phyloP scores from a whole-genome alignment of 2,329 filamentous ascomycete species.

The Pseudonectria foliicola region DNA sequence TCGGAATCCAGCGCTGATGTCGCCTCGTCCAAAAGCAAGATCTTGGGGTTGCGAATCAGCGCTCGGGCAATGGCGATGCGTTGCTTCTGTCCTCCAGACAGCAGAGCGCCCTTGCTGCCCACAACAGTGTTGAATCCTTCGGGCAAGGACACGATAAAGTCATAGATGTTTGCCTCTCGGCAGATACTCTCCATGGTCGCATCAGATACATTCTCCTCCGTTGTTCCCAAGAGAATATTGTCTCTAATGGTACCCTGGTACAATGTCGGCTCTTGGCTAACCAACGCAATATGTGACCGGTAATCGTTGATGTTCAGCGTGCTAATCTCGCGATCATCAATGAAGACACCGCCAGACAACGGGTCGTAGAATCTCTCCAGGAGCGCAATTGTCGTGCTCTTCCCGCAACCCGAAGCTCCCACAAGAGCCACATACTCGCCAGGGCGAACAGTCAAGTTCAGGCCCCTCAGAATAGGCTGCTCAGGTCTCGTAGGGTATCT shows the following conservation, averaged over 20 bases:
- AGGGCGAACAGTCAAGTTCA: constrained; percentile 66
- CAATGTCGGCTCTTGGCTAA: constrained; percentile 88
- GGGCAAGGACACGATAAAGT: constrained; percentile 79
- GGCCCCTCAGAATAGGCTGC: constrained; percentile 81
- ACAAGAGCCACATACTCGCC: constrained; percentile 86
- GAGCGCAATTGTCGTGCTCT: constrained; percentile 86
- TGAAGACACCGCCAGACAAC: constrained; percentile 66
- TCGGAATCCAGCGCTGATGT: constrained; percentile 71
- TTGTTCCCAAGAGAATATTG: constrained; percentile 76
- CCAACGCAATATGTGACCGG: constrained; percentile 74
- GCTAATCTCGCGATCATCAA: constrained; percentile 79
- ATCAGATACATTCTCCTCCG: constrained; percentile 61
- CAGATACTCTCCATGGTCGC: constrained; percentile 70
- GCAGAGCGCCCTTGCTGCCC: constrained; percentile 76
- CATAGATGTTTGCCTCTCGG: constrained; percentile 85
- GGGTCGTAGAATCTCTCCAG: constrained; percentile 95
- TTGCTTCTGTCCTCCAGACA: constrained; percentile 91
- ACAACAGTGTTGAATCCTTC: constrained; percentile 82
- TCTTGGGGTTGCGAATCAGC: constrained; percentile 81
- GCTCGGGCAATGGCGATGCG: constrained; percentile 90
- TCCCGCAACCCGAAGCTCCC: constrained; percentile 89
- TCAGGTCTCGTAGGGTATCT: constrained; percentile 87
- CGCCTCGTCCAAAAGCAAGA: constrained; percentile 77
- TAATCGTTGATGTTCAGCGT: constrained; percentile 80
- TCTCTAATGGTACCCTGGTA: constrained; percentile 90